phyloP scores from a whole-genome alignment of 805 yeast species.

The Cyberlindnera mississippiensis region DNA sequence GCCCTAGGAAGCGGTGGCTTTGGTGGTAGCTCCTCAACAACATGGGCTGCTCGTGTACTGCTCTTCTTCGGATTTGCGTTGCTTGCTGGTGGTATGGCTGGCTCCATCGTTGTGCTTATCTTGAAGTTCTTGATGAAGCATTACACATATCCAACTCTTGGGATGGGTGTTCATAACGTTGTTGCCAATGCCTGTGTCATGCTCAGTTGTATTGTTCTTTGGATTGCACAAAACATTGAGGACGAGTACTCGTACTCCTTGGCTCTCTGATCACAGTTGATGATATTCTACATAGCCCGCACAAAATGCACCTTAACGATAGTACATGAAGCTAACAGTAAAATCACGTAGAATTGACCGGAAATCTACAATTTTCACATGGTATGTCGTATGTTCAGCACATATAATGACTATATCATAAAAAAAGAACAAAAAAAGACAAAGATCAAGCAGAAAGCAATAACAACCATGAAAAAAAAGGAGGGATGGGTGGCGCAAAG shows the following conservation, averaged over 20 bases:
- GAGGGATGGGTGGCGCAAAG: neutral
- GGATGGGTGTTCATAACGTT: conserved; percentile 91
- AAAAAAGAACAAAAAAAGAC: neutral
- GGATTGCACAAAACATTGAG: conserved; percentile 95
- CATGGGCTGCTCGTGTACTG: conserved; percentile 92
- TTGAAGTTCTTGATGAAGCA: conserved; percentile 79
- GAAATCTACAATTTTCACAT: no score
- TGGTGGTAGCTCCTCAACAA: conserved; percentile 45
- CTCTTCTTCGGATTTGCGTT: conserved; percentile 89
- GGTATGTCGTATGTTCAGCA: no score
- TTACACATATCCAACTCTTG: conserved; percentile 80
- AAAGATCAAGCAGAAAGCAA: neutral
- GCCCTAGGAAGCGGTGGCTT: conserved; percentile 32
- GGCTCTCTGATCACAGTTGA: conserved; percentile 46
- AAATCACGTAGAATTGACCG: neutral
- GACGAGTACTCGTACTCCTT: conserved; percentile 93
- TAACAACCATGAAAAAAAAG: neutral
- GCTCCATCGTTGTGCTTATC: conserved; percentile 83
- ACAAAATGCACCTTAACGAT: neutral
- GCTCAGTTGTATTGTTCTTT: conserved; percentile 83
- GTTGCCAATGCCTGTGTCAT: conserved; percentile 73
- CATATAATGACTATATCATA: neutral
- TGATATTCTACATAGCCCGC: neutral
- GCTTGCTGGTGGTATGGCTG: conserved; percentile 91
- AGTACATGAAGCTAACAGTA: neutral